Percentiles rank a stretch among this genome's conserved stretches.
phyloP scores from a whole-genome alignment of 1,284 basidiomycete genomes.

The Melanopsichium pennsylvanicum region DNA sequence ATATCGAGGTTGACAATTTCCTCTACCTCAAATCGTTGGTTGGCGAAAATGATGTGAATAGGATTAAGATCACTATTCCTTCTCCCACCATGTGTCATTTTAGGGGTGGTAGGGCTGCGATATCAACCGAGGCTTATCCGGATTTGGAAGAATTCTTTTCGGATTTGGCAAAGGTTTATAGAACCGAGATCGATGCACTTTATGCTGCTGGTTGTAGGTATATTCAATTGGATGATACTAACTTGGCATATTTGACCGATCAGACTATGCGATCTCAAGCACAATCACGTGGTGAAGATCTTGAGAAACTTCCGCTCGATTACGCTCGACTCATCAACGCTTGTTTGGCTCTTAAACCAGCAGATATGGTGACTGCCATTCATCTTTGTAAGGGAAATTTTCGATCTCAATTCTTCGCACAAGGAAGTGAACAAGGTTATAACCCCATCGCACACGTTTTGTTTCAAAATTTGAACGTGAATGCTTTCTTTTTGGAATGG shows the following conservation, averaged over 20 bases:
- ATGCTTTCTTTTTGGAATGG: conserved; percentile 79
- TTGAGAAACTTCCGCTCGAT: conserved; percentile 35
- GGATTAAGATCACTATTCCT: conserved; percentile 79
- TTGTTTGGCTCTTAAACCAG: conserved; percentile 72
- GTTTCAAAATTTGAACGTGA: conserved; percentile 78
- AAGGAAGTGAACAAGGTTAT: conserved; percentile 76
- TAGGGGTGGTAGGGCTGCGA: conserved; percentile 46
- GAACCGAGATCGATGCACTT: conserved; percentile 75
- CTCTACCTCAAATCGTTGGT: conserved; percentile 62
- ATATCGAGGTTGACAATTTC: conserved; percentile 65
- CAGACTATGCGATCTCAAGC: conserved; percentile 41
- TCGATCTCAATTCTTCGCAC: conserved; percentile 65
- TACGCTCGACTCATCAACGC: conserved; percentile 67
- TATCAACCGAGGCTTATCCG: conserved; percentile 70
- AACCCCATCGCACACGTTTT: conserved; percentile 74
- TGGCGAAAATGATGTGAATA: conserved; percentile 49
- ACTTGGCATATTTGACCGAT: conserved; percentile 64
- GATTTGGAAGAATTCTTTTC: conserved; percentile 78
- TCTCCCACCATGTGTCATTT: conserved; percentile 69
- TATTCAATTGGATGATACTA: conserved; percentile 73
- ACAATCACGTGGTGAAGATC: conserved; percentile 39
- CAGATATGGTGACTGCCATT: conserved; percentile 75
- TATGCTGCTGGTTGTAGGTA: conserved; percentile 77
- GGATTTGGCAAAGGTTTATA: conserved; percentile 76
- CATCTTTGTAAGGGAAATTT: conserved; percentile 84